These are phyloP conservation scores for Udeniomyces megalosporus DNA, from an alignment of 768 basidiomycete species.

Conservation along the genomic window DNA sequence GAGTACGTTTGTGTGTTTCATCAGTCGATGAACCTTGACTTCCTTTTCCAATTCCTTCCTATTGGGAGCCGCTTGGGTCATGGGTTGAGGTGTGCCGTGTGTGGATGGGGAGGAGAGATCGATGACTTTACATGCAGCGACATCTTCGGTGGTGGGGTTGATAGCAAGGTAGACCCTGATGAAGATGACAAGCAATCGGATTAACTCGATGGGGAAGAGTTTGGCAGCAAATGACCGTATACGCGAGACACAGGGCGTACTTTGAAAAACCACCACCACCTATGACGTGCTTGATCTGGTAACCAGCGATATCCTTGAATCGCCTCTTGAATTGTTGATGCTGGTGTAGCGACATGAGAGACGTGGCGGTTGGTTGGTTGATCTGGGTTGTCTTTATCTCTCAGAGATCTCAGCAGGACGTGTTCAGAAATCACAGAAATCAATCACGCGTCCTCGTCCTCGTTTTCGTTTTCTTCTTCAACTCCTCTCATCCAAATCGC, in stretches of 20 bases:
- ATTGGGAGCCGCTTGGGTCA: conserved; percentile 47
- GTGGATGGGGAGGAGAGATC: conserved; percentile 29
- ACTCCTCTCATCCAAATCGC: too few species aligned
- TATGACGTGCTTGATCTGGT: conserved; percentile 25
- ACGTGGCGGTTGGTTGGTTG: too few species aligned
- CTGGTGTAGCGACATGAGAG: too few species aligned
- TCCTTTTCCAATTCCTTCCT: conserved; percentile 79
- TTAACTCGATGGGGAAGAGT: background rate
- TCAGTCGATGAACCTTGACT: conserved; percentile 65
- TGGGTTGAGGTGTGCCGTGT: conserved; percentile 16
- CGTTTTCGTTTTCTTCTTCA: too few species aligned
- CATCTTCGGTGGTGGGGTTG: conserved; percentile 44
- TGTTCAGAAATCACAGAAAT: too few species aligned
- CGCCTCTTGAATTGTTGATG: background rate
- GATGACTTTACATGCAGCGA: conserved; percentile 81
- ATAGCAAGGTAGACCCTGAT: conserved; percentile 69
- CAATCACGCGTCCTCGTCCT: too few species aligned
- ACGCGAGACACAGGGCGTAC: conserved; percentile 34
- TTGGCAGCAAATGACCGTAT: background rate
- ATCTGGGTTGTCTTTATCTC: too few species aligned
- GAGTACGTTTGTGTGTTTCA: conserved; percentile 66
- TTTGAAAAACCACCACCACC: conserved; percentile 78
- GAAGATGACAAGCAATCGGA: background rate
- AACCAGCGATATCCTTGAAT: conserved; percentile 7
- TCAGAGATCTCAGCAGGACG: too few species aligned